A percentile compares a stretch with the other conserved stretches of the same genome.
These are phyloP conservation scores for Camillea tinctor DNA, from an alignment of 2,329 filamentous ascomycete species.

Conservation along the genomic window DNA sequence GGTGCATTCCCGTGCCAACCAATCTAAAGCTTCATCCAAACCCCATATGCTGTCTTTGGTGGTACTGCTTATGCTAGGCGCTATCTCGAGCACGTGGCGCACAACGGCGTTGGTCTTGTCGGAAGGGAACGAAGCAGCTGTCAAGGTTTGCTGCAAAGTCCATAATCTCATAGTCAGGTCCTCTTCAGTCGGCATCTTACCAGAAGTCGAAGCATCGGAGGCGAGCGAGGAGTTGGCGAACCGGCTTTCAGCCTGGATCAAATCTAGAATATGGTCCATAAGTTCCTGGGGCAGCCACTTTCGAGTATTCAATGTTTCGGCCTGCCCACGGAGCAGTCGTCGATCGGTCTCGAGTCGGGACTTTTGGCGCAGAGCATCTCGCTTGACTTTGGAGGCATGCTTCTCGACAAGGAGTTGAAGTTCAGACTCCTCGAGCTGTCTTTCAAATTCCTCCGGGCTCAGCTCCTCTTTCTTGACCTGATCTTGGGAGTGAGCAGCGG, in stretches of 20 bases:
- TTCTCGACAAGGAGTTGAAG: constrained; percentile 86
- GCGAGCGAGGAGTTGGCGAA: constrained; percentile 52
- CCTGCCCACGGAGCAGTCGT: constrained; percentile 75
- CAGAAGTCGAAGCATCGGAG: constrained; percentile 43
- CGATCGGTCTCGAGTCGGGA: constrained; percentile 80
- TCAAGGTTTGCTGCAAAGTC: constrained; percentile 75
- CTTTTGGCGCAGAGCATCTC: constrained; percentile 75
- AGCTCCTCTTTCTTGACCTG: constrained; percentile 45
- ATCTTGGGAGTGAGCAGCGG: constrained; percentile 7
- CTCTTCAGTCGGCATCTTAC: constrained; percentile 67
- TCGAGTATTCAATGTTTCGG: constrained; percentile 67
- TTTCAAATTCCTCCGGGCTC: constrained; percentile 86
- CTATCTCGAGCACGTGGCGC: constrained; percentile 65
- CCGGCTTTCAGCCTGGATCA: constrained; percentile 66
- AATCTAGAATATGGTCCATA: constrained; percentile 71
- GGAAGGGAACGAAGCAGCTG: constrained; percentile 65
- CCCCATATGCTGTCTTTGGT: constrained; percentile 75
- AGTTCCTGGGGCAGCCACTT: constrained; percentile 82
- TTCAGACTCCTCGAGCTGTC: constrained; percentile 84
- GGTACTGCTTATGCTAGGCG: constrained; percentile 56
- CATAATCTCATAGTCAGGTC: constrained; percentile 78
- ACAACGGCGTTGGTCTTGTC: constrained; percentile 63
- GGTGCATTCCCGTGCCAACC: constrained; percentile 77
- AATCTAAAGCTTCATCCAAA: constrained; percentile 83
- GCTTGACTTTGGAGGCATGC: constrained; percentile 72